A percentile compares a stretch with the other conserved stretches of the same genome.
Evolutionary conservation across 129 eudicot genomes (phyloP).

Genomic region (Sambucus nigra): DNA sequence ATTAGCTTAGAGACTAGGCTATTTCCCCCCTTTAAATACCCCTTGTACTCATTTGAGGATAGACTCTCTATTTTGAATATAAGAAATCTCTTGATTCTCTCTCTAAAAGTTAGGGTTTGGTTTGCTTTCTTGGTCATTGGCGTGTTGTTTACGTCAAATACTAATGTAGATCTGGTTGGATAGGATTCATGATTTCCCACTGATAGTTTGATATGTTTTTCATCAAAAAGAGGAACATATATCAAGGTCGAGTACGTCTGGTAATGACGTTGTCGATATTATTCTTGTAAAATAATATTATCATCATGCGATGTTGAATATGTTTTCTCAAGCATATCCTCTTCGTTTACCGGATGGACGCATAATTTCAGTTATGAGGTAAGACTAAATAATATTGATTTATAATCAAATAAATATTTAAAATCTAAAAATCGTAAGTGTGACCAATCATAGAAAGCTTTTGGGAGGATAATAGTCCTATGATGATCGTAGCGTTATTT

Average conservation of each 20-base stretch:
- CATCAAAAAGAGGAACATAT: too few species aligned
- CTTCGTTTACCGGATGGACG: background rate
- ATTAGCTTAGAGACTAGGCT: too few species aligned
- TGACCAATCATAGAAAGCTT: background rate
- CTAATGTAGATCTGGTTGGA: background rate
- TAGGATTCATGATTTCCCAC: background rate
- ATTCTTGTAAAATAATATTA: background rate
- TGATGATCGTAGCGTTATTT: background rate
- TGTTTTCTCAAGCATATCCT: background rate
- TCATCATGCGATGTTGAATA: background rate
- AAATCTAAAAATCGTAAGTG: background rate
- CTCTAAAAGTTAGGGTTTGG: too few species aligned
- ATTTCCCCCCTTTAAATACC: too few species aligned
- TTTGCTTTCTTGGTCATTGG: too few species aligned
- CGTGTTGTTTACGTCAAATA: background rate
- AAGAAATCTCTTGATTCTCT: too few species aligned
- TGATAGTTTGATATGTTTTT: too few species aligned
- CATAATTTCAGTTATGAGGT: too few species aligned
- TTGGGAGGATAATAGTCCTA: background rate
- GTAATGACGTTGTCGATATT: background rate
- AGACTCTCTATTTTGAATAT: too few species aligned
- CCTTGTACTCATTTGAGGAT: too few species aligned
- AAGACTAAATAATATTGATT: too few species aligned
- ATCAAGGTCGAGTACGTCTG: background rate
- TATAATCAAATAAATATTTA: background rate